Base-by-base conservation (phyloP, 306 rosid species). In the Castanospermum australe region DNA sequence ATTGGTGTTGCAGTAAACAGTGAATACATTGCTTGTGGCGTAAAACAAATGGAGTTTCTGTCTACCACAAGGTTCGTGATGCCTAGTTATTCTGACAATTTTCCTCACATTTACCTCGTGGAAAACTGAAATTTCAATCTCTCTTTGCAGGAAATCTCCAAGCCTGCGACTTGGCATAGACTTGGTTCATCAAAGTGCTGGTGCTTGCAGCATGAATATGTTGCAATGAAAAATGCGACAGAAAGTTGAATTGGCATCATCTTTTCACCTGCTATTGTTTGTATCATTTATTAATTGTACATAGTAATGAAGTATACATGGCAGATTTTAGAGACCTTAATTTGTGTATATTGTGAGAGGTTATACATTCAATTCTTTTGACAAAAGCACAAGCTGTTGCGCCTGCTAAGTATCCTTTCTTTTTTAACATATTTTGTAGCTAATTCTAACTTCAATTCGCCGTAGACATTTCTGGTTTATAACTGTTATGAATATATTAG, bases 11-110 rank as follows among this genome's bases (percentile, higher is more conserved):
- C 93, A 12, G 93, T 89, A 22, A 89, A 85, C 73, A 85, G 78
- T 1, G 89, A 85, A 47, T 89, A 89, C 88, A 76, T 89, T 81
- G 86, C 91, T 5, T 89, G 91, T 15, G 93, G 93, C 75, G 93
- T 22, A 89, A 89, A 76, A 78, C 93, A 9, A 89, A 89, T 38
- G 93, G 85, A 80, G 91, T 87, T 48, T 89, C 55, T 32, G 88
- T 87, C 75, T 89, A 89, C 82, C 93, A 87, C 35, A 89, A 89
- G 89, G 93, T 89, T 47, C 59, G 77, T 77, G 44, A 32, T 8
- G 22, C 70, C 64, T 35, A 7, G 6, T n/a, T 5, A 57, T 63
- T 25, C 18, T 25, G 25, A 6, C 18, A 32, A 0, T 60, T 32
- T 51, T 64, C 47, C 61, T 18, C 21, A 15, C 15, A 38, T 36